phyloP scores from a whole-genome alignment of 2,329 filamentous ascomycete genomes.

The Monosporascus ibericus region DNA sequence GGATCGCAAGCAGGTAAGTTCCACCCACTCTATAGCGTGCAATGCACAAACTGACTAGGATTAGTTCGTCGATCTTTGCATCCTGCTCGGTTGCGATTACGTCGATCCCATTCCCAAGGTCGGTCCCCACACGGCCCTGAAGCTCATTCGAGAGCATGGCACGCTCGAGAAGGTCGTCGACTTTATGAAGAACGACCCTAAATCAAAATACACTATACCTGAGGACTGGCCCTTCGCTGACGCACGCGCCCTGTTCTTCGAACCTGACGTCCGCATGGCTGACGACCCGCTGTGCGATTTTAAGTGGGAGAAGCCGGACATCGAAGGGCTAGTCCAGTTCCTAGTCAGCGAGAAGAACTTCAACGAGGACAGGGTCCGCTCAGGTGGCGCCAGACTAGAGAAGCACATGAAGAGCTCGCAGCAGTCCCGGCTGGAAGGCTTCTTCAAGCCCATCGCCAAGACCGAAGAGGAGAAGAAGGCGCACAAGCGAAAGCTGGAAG shows the following conservation, averaged over 20 bases:
- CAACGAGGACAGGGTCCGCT: slow-evolving; percentile 86
- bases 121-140: slow-evolving; percentile 84
- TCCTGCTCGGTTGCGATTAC: slow-evolving; percentile 95
- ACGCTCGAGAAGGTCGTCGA: slow-evolving; percentile 83
- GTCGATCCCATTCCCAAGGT: slow-evolving; percentile 94
- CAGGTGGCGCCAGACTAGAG: slow-evolving; percentile 68
- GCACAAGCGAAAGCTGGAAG: slow-evolving; percentile 89
- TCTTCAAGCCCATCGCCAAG: slow-evolving; percentile 91
- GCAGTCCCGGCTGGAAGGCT: slow-evolving; percentile 87
- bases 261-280: slow-evolving; percentile 80
- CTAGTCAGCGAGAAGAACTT: slow-evolving; percentile 94
- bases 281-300: slow-evolving; percentile 88
- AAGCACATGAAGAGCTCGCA: slow-evolving; percentile 91
- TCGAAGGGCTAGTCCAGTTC: slow-evolving; percentile 84
- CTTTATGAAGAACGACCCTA: slow-evolving; percentile 66
- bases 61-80: slow-evolving; percentile 95
- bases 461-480: slow-evolving; percentile 78
- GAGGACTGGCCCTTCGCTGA: slow-evolving; percentile 97
- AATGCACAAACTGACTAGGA: slow-evolving; percentile 3
- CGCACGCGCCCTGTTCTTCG: slow-evolving; percentile 84
- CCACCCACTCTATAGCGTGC: background rate
- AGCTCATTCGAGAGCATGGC: slow-evolving; percentile 88
- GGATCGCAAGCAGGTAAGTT: slow-evolving; percentile 71
- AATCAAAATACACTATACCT: slow-evolving; percentile 76
- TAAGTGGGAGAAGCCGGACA: slow-evolving; percentile 93